Base-by-base conservation (phyloP, 2,329 filamentous ascomycete genomes). In the Didymella glomerata region DNA sequence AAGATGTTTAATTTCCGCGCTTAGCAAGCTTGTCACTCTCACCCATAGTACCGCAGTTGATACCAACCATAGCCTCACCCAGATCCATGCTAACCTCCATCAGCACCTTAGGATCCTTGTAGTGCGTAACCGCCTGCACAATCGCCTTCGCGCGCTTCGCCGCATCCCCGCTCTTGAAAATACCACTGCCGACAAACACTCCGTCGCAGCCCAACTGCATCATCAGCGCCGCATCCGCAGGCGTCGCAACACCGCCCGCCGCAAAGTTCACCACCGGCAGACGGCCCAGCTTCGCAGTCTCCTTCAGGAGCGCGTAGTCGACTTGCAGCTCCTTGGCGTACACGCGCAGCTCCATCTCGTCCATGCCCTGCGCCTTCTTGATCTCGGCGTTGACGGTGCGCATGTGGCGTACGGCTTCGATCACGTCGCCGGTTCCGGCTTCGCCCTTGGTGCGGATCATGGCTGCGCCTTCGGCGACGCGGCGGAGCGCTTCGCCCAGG, bases 391-490 rank as follows among this genome's bases (percentile, higher is more conserved):
- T 95, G 65, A 98, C 90, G 11, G 91, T 92, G 75, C 95, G 91
- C 87, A 97, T 96, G 85, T 99, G 95, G 75, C 90, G 89, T 48
- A 98, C 94, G 20, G 95, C 95, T 83, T 98, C 94, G 71, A 98
- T 91, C 51, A 99, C 92, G 77, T 99, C 95, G 63, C 95, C 95
- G 0, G 95, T 98, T 63, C 95, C 95, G 36, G 95, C 95, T 82
- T 99, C 95, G 66, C 95, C 95, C 84, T 98, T 99, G 66, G 95
- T 99, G 71, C 95, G 89, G 81, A 99, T 97, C 94, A 99, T 98
- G 73, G 94, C 94, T 10, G 95, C 95, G 64, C 95, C 95, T 82
- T 98, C 95, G 63, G 88, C 86, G 74, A 99, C 93, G 63, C 95
- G 86, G 63, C 95, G 86, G 55, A 99, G 86, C 16, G 95, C 95